Conservation (phyloP, 2,329 filamentous ascomycete species). For the Claviceps africana region DNA sequence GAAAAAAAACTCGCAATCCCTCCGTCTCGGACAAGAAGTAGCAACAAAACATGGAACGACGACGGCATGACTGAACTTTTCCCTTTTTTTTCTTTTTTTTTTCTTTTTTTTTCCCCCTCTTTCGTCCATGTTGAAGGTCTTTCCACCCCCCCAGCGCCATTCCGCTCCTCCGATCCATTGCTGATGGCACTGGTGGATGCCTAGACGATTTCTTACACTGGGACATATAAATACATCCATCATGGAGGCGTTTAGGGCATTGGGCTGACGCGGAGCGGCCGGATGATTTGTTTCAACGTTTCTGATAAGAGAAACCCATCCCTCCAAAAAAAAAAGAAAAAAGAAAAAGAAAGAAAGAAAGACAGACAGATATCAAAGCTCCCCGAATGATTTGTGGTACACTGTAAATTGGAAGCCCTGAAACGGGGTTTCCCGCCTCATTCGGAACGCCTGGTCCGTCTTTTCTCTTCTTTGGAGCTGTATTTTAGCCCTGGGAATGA, state of each 20-base stretch:
- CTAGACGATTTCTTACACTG: not conserved
- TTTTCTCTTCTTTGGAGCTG: not conserved
- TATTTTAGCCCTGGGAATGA: not conserved
- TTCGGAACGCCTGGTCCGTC: not conserved
- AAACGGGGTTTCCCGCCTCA: not conserved
- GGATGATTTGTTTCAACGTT: not conserved
- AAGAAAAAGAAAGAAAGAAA: not conserved
- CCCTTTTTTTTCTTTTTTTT: not conserved
- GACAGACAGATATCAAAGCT: not conserved
- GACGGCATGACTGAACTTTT: slow-evolving; percentile 14
- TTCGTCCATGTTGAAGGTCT: not conserved
- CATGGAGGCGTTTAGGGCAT: slow-evolving; percentile 1
- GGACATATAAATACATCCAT: not conserved
- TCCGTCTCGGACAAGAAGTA: not conserved
- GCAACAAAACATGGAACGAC: slow-evolving; percentile 2
- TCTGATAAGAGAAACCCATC: not conserved
- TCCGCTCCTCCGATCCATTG: not conserved
- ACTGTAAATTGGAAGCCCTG: not conserved
- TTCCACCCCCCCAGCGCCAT: not conserved
- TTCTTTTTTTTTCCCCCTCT: too few relatives aligned
- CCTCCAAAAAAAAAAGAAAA: too few relatives aligned
- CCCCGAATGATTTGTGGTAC: not conserved
- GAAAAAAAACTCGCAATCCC: not conserved
- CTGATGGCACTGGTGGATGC: not conserved
- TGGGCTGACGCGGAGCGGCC: not conserved